Evolutionary conservation across 306 rosid genomes (phyloP).

Genomic region (Psophocarpus tetragonolobus): DNA sequence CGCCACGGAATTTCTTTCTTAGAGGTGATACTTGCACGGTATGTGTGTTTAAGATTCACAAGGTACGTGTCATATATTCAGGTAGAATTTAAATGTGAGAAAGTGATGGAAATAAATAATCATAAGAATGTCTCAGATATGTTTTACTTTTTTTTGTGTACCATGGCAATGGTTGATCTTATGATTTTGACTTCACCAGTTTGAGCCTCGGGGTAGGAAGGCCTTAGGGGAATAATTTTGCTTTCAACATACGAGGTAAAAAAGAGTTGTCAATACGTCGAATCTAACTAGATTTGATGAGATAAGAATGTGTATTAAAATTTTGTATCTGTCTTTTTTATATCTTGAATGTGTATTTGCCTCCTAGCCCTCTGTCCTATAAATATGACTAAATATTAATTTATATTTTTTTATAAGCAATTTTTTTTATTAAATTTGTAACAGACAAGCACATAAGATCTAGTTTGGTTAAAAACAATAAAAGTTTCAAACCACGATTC

Average conservation of each 20-base stretch:
- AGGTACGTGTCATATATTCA: background rate
- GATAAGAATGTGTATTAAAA: too few relatives aligned
- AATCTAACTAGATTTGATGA: too few relatives aligned
- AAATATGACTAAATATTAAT: too few relatives aligned
- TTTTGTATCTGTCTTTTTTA: too few relatives aligned
- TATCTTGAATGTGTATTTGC: too few relatives aligned
- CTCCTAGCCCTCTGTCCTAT: too few relatives aligned
- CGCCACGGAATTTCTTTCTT: background rate
- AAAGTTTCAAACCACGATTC: too few relatives aligned
- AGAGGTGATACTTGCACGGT: slow-evolving; percentile 5
- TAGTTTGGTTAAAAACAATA: too few relatives aligned
- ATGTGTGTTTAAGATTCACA: background rate
- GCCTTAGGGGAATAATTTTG: background rate
- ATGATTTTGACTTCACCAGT: background rate
- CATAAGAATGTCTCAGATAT: background rate
- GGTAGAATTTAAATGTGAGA: slow-evolving; percentile 2
- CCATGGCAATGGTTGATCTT: background rate
- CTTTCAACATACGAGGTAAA: background rate
- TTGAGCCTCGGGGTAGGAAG: background rate
- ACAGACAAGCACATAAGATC: too few relatives aligned
- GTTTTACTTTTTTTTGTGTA: background rate
- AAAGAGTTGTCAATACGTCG: too few relatives aligned
- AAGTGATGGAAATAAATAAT: slow-evolving; percentile 1
- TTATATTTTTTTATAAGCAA: too few relatives aligned
- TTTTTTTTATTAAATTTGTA: too few relatives aligned